Evolutionary conservation across 441 rosid species (phyloP), one percentile per base, ranked within the genome.

Genomic region (Populus tomentosa): DNA sequence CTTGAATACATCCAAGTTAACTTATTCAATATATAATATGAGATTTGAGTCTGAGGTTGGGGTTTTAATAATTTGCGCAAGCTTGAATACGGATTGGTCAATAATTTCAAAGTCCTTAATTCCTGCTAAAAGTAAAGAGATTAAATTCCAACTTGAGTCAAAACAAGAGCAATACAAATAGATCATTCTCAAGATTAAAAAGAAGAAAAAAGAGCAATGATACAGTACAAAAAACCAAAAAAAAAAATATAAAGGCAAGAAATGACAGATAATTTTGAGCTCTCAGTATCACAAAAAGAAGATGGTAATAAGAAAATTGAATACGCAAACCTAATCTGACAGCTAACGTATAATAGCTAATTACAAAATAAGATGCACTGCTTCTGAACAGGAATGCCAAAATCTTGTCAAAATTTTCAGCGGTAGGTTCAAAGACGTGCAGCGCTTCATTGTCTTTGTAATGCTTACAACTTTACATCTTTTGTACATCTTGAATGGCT

Each of bases 401-500:
- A 53, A 53, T 53, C 61, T 53, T 53, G 61, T 53, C 61, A 18
- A 18, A 53, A 53, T 18, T 53, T 53, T 6, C 61, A 1, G 21
- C 61, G 2, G 61, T 53, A 6, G 61, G 61, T 53, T 53, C 61
- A 53, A 53, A 53, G n/a, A 53, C 61, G 8, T 6, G 61, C 0
- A 5, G 61, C 0, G 61, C 61, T 53, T 53, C 61, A 6, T 18
- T 53, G n/a, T 53, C 21, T 53, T 16, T 6, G n/a, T 53, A 53
- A 53, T 53, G 61, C n/a, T 53, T 23, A 35, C 38, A 36, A 72
- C 81, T 78, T 66, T 69, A 77, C 82, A 79, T 72, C 9, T 66
- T 80, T 65, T 73, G 75, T 85, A 79, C 81, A 79, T 61, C 68
- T 40, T 59, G 65, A 53, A 2, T 20, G 67, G 26, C 56, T 68